phyloP scores from a whole-genome alignment of 1,139 yeast species.

The Eremothecium cymbalariae region DNA sequence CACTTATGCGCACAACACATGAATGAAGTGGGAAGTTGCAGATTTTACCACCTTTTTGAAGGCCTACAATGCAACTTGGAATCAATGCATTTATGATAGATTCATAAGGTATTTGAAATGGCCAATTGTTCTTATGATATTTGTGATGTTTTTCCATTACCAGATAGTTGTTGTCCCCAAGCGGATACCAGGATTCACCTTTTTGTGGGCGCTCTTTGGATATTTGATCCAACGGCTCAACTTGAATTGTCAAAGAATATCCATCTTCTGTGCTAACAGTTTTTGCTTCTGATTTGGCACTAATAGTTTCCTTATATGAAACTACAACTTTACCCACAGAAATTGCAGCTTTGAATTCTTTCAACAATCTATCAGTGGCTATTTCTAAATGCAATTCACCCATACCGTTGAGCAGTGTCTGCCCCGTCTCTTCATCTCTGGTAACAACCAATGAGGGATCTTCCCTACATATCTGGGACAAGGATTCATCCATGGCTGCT shows the following conservation, averaged over 20 bases:
- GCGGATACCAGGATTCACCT: constrained; percentile 33
- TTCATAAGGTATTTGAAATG: constrained; percentile 40
- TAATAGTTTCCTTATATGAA: constrained; percentile 73
- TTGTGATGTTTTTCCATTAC: constrained; percentile 28
- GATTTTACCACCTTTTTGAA: constrained; percentile 71
- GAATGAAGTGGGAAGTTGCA: constrained; percentile 33
- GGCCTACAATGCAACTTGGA: constrained; percentile 59
- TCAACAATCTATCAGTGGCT: constrained; percentile 64
- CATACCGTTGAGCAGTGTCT: constrained; percentile 85
- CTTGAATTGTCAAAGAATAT: constrained; percentile 32
- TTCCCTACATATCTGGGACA: constrained; percentile 60
- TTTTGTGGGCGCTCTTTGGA: constrained; percentile 15
- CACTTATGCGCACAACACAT: constrained; percentile 23
- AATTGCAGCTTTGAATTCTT: constrained; percentile 75
- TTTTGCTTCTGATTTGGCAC: constrained; percentile 18
- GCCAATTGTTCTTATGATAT: constrained; percentile 38
- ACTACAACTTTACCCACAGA: constrained; percentile 78
- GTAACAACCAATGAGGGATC: constrained; percentile 68
- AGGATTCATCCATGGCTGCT: constrained; percentile 57
- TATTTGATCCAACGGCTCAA: constrained; percentile 38
- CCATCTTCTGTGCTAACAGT: constrained; percentile 27
- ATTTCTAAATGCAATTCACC: constrained; percentile 92
- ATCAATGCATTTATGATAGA: constrained; percentile 46
- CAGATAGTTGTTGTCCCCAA: constrained; percentile 32
- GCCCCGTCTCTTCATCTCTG: constrained; percentile 81